These are phyloP conservation scores for Aspergillus arachidicola DNA, from an alignment of 2,329 filamentous ascomycete species.

Conservation along the genomic window DNA sequence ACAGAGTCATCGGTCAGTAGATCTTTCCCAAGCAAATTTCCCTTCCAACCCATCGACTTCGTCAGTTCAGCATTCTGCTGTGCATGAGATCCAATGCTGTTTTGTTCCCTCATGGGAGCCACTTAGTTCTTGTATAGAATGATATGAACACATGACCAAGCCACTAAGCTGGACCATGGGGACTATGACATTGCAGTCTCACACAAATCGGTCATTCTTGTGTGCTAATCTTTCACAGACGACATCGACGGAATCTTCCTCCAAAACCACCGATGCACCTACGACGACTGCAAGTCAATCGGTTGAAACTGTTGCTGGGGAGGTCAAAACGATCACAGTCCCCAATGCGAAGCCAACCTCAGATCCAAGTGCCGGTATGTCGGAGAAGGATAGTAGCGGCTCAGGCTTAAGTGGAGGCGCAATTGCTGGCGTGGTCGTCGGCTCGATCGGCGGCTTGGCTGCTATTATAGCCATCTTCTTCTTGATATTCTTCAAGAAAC, in stretches of 20 bases:
- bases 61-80: neutral
- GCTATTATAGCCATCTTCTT: conserved; percentile 41
- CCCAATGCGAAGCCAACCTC: conserved; percentile 18
- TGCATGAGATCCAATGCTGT: neutral
- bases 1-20: conserved; percentile 29
- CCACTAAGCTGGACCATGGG: neutral
- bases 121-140: neutral
- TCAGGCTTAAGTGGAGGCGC: conserved; percentile 42
- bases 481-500: conserved; percentile 42
- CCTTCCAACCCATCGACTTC: neutral
- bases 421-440: conserved; percentile 49
- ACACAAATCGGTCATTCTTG: neutral
- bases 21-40: neutral
- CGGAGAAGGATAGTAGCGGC: conserved; percentile 12
- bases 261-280: conserved; percentile 11
- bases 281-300: conserved; percentile 16
- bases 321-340: conserved; percentile 34
- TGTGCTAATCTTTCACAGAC: conserved; percentile 15
- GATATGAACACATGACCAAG: neutral
- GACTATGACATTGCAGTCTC: neutral
- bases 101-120: neutral
- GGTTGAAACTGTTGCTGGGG: conserved; percentile 28
- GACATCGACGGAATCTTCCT: conserved; percentile 16
- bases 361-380: conserved; percentile 4
- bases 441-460: conserved; percentile 42